Conservation (phyloP, 345 rosid species). For the Aquilaria sinensis region DNA sequence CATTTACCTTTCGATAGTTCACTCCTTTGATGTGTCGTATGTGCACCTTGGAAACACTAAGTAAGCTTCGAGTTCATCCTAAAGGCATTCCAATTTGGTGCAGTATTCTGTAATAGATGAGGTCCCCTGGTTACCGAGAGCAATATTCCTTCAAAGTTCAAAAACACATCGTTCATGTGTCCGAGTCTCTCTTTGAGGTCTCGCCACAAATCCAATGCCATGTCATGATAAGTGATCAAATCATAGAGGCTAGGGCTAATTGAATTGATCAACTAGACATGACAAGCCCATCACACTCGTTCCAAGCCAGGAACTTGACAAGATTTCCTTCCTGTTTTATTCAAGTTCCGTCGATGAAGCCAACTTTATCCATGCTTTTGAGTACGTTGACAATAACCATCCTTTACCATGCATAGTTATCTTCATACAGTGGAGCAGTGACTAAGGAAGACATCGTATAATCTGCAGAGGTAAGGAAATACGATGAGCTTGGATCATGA, state of each 20-base stretch:
- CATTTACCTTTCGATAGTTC: too few relatives aligned
- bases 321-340: background rate
- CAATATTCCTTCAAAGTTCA: too few relatives aligned
- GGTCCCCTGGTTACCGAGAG: too few relatives aligned
- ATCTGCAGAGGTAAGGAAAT: background rate
- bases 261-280: background rate
- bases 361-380: too few relatives aligned
- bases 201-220: too few relatives aligned
- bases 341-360: background rate
- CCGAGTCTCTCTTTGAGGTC: too few relatives aligned
- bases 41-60: too few relatives aligned
- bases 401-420: background rate
- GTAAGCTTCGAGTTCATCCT: too few relatives aligned
- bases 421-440: background rate
- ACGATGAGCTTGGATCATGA: background rate
- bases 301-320: background rate
- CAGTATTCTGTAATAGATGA: too few relatives aligned
- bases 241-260: background rate
- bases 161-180: too few relatives aligned
- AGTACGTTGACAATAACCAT: background rate
- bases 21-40: too few relatives aligned
- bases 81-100: too few relatives aligned
- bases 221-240: background rate
- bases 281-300: background rate
- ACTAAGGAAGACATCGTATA: background rate